Base-by-base conservation (phyloP, 2,329 filamentous ascomycete genomes). In the Aspergillus quadricinctus region DNA sequence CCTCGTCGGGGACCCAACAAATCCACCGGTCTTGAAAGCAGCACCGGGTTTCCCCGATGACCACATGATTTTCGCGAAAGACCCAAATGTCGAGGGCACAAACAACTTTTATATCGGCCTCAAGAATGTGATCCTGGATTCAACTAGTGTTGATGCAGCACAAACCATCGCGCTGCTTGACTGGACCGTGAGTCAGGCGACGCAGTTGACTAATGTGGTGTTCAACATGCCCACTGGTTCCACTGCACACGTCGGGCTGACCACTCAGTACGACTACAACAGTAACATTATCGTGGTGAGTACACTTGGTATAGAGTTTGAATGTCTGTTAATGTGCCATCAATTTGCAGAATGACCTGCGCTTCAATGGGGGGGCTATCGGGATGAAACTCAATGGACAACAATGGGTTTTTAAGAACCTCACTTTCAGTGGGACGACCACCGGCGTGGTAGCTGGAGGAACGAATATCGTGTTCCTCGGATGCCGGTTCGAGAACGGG, bases 381-480 rank as follows among this genome's bases (percentile, higher is more conserved):
- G 70, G 69, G 19, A 71, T 72, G 58, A 63, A 65, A 43, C 59
- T 70, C 21, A 66, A 56, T 41, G 69, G 70, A 14, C 70, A 72
- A 50, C 70, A 72, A 54, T 69, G 69, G 65, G 67, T 69, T 8
- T 68, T 72, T 57, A 84, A 83, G 67, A 69, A 74, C 1, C 69
- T 77, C 37, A 81, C 75, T 64, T 88, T 86, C 72, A 82, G 77
- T 56, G 86, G 86, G 63, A 88, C 85, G 65, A 81, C 79, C 2
- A 78, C 77, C 1, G 68, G 74, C 0, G 76, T 87, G 31, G 74
- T 75, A 1, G 77, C 81, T 48, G 78, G 66, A 1, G 69, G 64
- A 9, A 66, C 66, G 3, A 61, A 65, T 25, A 66, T 67, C 10
- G 59, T 68, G 6, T 61, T 69, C 46, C 31, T 69, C 9, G 67